Evolutionary conservation across 345 rosid genomes (phyloP).

Genomic region (Lepidium aucheri): DNA sequence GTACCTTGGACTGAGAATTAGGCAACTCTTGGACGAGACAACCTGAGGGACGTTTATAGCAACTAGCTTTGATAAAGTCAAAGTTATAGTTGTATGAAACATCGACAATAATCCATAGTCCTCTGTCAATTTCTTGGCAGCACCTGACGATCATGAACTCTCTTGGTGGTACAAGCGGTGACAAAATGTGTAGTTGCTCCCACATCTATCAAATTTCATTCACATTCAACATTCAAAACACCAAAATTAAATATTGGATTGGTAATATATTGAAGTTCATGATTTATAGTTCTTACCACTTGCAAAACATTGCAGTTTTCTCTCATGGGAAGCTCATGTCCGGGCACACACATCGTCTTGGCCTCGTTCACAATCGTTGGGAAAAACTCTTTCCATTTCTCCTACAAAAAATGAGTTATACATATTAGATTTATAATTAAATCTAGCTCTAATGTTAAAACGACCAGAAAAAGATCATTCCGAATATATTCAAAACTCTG

Average conservation of each 20-base stretch:
- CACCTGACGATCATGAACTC: constrained; percentile 54
- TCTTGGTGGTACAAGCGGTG: constrained; percentile 64
- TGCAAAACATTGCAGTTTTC: constrained; percentile 37
- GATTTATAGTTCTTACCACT: constrained; percentile 36
- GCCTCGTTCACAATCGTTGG: constrained; percentile 61
- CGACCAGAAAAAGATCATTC: too few relatives aligned
- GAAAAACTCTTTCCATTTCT: constrained; percentile 52
- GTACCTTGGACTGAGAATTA: constrained; percentile 46
- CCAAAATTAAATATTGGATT: neutral
- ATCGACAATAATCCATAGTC: constrained; percentile 59
- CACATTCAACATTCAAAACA: neutral
- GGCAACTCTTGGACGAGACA: constrained; percentile 55
- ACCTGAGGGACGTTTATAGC: constrained; percentile 82
- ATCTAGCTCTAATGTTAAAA: neutral
- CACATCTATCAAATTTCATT: constrained; percentile 37
- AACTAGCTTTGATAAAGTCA: neutral
- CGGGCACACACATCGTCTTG: constrained; percentile 32
- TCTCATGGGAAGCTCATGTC: constrained; percentile 18
- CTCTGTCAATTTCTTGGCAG: constrained; percentile 43
- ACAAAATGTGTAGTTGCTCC: constrained; percentile 53
- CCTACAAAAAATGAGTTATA: constrained; percentile 29
- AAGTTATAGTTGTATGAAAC: constrained; percentile 38
- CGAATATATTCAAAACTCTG: too few relatives aligned
- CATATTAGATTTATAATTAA: neutral
- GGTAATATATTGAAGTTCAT: neutral